Conservation (phyloP, 2,329 filamentous ascomycete genomes). For the Rhynchosporium secalis region DNA sequence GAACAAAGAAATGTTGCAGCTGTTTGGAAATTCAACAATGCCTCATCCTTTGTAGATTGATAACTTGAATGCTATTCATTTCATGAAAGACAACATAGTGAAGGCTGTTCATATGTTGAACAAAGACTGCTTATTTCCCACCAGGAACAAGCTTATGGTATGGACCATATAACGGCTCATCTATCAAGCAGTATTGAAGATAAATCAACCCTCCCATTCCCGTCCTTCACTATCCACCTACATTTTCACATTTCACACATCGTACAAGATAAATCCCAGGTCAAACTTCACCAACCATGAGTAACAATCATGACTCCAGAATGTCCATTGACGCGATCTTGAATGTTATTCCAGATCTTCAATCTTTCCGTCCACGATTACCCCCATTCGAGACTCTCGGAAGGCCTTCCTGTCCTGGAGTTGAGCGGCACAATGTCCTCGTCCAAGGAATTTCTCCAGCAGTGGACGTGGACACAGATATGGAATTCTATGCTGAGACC, state of each 20-base stretch:
- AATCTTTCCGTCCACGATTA: background rate
- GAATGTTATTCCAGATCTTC: background rate
- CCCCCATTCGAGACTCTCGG: background rate
- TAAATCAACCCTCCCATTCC: background rate
- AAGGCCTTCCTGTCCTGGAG: background rate
- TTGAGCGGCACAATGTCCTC: background rate
- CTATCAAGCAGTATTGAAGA: background rate
- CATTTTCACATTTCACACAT: background rate
- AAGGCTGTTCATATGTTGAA: too few relatives aligned
- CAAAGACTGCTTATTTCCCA: too few relatives aligned
- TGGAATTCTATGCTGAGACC: background rate
- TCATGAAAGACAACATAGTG: too few relatives aligned
- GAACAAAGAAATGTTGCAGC: too few relatives aligned
- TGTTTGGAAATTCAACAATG: too few relatives aligned
- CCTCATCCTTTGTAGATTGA: too few relatives aligned
- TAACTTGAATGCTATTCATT: too few relatives aligned
- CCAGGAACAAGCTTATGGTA: background rate
- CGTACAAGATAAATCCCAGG: background rate
- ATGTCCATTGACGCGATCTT: background rate
- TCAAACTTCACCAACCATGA: background rate
- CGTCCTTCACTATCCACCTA: background rate
- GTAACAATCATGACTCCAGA: background rate
- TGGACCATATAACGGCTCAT: background rate
- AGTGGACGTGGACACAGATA: background rate
- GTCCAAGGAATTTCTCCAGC: background rate